phyloP scores from a whole-genome alignment of 2,329 filamentous ascomycete genomes.

The Penicillium rolfsii region DNA sequence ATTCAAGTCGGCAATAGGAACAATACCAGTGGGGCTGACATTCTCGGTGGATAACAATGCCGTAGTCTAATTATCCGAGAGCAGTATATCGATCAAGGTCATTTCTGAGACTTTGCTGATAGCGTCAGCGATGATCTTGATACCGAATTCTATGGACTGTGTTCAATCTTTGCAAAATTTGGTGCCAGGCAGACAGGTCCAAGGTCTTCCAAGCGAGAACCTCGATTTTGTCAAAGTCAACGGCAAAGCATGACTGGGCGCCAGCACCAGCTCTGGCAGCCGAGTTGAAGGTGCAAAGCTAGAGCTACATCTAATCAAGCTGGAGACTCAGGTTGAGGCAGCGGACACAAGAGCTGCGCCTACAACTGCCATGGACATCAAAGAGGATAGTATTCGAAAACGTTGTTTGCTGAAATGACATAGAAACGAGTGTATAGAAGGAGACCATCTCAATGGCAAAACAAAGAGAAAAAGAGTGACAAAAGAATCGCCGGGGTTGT shows the following conservation, averaged over 20 bases:
- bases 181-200: neutral
- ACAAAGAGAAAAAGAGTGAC: neutral
- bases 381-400: neutral
- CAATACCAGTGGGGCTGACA: conserved; percentile 46
- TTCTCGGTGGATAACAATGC: conserved; percentile 55
- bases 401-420: neutral
- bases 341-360: neutral
- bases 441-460: neutral
- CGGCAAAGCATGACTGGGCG: neutral
- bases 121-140: conserved; percentile 57
- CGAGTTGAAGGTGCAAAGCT: neutral
- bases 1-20: conserved; percentile 47
- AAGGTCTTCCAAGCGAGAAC: neutral
- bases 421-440: neutral
- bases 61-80: conserved; percentile 58
- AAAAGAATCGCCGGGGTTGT: neutral
- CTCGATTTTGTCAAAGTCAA: neutral
- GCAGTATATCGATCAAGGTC: conserved; percentile 57
- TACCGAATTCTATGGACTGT: conserved; percentile 10
- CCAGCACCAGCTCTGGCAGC: neutral
- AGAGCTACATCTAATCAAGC: neutral
- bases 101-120: conserved; percentile 58
- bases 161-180: neutral
- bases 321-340: neutral
- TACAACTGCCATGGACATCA: neutral